Conservation (phyloP, 345 rosid species). For the Eucalyptus microcorys region DNA sequence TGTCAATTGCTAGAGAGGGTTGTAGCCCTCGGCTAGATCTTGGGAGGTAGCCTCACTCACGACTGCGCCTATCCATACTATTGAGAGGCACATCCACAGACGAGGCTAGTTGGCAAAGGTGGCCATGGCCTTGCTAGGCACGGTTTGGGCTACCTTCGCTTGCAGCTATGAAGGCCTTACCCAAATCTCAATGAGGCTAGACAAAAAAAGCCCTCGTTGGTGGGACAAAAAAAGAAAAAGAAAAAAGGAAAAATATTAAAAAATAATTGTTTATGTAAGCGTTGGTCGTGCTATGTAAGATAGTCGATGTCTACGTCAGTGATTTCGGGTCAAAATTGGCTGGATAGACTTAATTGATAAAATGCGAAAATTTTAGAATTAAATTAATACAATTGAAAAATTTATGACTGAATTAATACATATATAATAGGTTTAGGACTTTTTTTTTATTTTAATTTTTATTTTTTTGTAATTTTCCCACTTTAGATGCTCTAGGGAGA, state of each 20-base stretch:
- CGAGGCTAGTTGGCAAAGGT: neutral
- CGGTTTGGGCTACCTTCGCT: rapidly evolving
- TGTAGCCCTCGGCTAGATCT: rapidly evolving
- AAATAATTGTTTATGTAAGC: rapidly evolving
- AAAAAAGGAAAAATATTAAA: neutral
- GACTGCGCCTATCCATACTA: rapidly evolving
- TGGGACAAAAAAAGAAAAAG: neutral
- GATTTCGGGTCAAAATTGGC: rapidly evolving
- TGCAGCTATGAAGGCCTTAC: neutral
- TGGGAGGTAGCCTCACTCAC: neutral
- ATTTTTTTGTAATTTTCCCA: neutral
- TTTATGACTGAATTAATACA: rapidly evolving
- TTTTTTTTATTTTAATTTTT: neutral
- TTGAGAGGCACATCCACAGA: rapidly evolving
- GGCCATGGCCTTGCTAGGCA: no score
- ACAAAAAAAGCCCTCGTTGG: neutral
- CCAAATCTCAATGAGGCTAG: neutral
- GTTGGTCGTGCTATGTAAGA: rapidly evolving
- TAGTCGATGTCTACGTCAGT: rapidly evolving
- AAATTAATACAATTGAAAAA: neutral
- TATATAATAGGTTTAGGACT: rapidly evolving
- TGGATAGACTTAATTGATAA: rapidly evolving
- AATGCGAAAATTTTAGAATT: neutral
- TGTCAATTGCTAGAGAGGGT: neutral
- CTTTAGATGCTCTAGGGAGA: neutral